A percentile compares a stretch with the other conserved stretches of the same genome.
phyloP scores from a whole-genome alignment of 2,329 filamentous ascomycete species.

The Nemania serpens region DNA sequence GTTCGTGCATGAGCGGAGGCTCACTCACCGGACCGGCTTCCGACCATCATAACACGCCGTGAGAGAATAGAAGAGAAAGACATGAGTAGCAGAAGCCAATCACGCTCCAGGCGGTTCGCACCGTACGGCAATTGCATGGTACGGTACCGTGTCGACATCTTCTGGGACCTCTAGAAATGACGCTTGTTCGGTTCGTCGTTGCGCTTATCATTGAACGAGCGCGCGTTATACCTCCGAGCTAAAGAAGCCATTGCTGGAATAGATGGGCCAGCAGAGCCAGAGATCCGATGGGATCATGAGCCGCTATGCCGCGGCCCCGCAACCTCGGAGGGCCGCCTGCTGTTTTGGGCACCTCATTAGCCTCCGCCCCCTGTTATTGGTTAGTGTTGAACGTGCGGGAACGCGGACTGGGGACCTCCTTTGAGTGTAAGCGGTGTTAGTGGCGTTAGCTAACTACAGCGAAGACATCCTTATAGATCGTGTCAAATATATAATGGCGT shows the following conservation, averaged over 20 bases:
- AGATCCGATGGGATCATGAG: slow-evolving; percentile 7
- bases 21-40: slow-evolving; percentile 20
- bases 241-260: slow-evolving; percentile 20
- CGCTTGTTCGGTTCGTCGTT: neutral
- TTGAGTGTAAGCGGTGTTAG: slow-evolving; percentile 1
- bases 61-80: neutral
- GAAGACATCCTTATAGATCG: neutral
- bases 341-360: slow-evolving; percentile 14
- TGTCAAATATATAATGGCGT: slow-evolving; percentile 18
- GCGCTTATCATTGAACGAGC: neutral
- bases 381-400: slow-evolving; percentile 21
- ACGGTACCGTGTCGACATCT: too few relatives aligned
- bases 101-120: too few relatives aligned
- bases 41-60: neutral
- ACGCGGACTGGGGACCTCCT: slow-evolving; percentile 24
- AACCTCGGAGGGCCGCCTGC: slow-evolving; percentile 16
- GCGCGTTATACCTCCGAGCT: slow-evolving; percentile 7
- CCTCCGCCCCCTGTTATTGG: slow-evolving; percentile 27
- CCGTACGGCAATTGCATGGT: too few relatives aligned
- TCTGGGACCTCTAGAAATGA: neutral
- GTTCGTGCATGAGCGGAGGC: slow-evolving; percentile 21
- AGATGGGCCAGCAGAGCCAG: slow-evolving; percentile 5
- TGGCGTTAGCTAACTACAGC: neutral
- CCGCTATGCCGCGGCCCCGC: slow-evolving; percentile 11
- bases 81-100: neutral